These are phyloP conservation scores for Jimgerdemannia flammicorona DNA, from an alignment of 192 early-diverging fungal genomes.

Conservation along the genomic window DNA sequence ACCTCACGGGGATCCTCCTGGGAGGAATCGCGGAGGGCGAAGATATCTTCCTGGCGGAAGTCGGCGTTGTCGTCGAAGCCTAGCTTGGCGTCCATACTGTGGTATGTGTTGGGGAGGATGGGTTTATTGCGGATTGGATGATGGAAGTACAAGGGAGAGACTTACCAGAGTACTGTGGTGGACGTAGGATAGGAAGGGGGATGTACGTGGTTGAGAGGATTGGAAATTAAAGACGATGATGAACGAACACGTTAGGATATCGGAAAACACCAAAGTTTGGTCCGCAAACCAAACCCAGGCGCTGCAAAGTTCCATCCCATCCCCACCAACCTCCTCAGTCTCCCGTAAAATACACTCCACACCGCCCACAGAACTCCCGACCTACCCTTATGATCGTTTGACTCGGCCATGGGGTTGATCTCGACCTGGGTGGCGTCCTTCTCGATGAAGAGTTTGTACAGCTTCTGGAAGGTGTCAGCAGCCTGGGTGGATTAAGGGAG, in stretches of 20 bases:
- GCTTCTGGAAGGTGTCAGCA: constrained; percentile 83
- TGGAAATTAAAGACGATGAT: too few species aligned
- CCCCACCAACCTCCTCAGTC: too few species aligned
- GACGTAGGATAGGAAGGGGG: neutral
- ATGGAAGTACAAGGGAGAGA: too few species aligned
- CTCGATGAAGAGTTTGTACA: constrained; percentile 96
- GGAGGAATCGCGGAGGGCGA: constrained; percentile 82
- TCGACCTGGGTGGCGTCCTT: constrained; percentile 98
- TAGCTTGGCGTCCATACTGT: constrained; percentile 98
- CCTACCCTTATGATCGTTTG: constrained; percentile 75
- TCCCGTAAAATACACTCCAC: too few species aligned
- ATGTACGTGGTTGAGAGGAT: too few species aligned
- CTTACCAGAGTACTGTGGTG: too few species aligned
- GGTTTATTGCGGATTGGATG: too few species aligned
- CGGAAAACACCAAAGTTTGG: too few species aligned
- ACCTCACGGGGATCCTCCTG: constrained; percentile 99
- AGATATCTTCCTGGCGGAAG: constrained; percentile 92
- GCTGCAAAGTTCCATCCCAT: too few species aligned
- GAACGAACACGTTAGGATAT: too few species aligned
- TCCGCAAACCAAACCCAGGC: too few species aligned
- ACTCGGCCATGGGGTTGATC: constrained; percentile 98
- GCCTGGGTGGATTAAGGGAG: constrained; percentile 48
- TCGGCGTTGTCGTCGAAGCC: constrained; percentile 99
- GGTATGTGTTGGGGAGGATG: constrained; percentile 32
- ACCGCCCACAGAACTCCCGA: neutral